A percentile compares a stretch with the other conserved stretches of the same genome.
Conservation (phyloP, 1,139 yeast genomes). For the Lodderomyces orthopsilosis region DNA sequence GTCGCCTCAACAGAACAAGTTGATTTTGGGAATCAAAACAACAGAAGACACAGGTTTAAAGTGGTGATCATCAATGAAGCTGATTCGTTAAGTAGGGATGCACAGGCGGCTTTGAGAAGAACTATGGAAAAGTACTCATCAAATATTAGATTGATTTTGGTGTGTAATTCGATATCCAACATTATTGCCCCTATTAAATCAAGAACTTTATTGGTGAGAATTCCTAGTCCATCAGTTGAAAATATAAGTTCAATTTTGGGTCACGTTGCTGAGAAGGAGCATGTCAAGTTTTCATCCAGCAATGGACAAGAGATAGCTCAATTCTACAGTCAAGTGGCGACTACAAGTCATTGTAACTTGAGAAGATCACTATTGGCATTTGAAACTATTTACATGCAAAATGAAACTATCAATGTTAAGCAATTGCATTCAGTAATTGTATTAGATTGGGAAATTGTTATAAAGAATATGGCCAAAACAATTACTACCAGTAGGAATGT, state of each 20-base stretch:
- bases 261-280: conserved; percentile 58
- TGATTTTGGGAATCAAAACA: conserved; percentile 52
- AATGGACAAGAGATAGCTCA: conserved; percentile 34
- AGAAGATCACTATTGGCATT: conserved; percentile 75
- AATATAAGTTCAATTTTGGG: conserved; percentile 58
- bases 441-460: conserved; percentile 88
- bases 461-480: conserved; percentile 59
- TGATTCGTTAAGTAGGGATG: conserved; percentile 87
- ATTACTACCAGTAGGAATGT: conserved; percentile 65
- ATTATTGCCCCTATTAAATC: conserved; percentile 94
- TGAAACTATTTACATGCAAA: conserved; percentile 82
- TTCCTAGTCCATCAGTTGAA: conserved; percentile 70
- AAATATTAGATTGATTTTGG: conserved; percentile 76
- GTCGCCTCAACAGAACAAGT: conserved; percentile 95
- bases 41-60: conserved; percentile 70
- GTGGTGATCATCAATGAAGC: conserved; percentile 95
- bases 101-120: conserved; percentile 95
- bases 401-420: conserved; percentile 46
- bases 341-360: conserved; percentile 63
- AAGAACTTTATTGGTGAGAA: conserved; percentile 80
- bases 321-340: conserved; percentile 53
- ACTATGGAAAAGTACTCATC: conserved; percentile 97
- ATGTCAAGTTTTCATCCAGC: conserved; percentile 38
- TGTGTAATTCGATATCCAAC: conserved; percentile 86
- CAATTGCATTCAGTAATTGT: conserved; percentile 24